Evolutionary conservation across 139 green algal genomes (phyloP), one percentile per base, ranked within the genome.

Genomic region (Auxenochlorella protothecoides): DNA sequence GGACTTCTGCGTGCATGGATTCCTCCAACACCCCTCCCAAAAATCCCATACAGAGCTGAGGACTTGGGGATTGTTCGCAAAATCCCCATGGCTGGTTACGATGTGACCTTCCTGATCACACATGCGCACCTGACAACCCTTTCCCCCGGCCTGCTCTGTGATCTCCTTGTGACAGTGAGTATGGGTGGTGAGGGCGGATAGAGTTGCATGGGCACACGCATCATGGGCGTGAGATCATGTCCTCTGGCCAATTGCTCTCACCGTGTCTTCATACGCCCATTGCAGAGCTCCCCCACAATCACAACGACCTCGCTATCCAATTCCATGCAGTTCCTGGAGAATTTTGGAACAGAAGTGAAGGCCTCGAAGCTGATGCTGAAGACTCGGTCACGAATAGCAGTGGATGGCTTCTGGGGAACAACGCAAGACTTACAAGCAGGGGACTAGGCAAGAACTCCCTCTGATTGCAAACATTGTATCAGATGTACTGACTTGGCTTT

Each of bases 61-160:
- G 51, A 79, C 56, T 80, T 92, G 44, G 70, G 79, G 16, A 73
- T 92, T 6, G 53, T 92, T 52, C 73, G 87, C 7, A 71, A 83
- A 0, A 75, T 81, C 13, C 74, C 86, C 5, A 52, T 91, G 6
- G 66, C 83, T 4, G 77, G 71, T 1, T 79, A 78, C 64, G 85
- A 92, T 78, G 73, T 92, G 6, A 84, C 73, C 11, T 88, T 92
- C 57, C 78, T 92, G 7, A 79, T 92, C 54, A 91, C 86, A 3
- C 73, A 80, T 65, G 53, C 65, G 53, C 87, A 92, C 71, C 70
- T 89, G 16, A 14, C 66, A 51, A 81, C 85, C 68, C 70, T 73
- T 74, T 64, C 62, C 51, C 27, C 3, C 59, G 69, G 27, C 55
- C 77, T 15, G 67, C 69, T 11, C 73, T 92, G 65, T 91, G 44